These are phyloP conservation scores for Calycina herbarum DNA, from an alignment of 2,329 filamentous ascomycete genomes.

Conservation along the genomic window DNA sequence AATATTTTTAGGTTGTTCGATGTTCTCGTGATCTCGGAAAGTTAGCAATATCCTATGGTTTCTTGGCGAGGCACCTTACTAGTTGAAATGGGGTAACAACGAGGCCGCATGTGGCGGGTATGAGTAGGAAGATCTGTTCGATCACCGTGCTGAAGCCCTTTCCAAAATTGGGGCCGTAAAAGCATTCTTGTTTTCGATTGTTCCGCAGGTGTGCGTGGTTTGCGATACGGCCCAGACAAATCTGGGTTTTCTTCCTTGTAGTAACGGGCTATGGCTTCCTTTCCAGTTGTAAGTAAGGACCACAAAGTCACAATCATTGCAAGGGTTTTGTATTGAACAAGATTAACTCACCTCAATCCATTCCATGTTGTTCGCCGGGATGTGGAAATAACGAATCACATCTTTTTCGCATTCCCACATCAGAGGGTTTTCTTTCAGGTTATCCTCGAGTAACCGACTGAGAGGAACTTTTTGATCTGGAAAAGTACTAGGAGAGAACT, in stretches of 20 bases:
- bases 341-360: conserved; percentile 13
- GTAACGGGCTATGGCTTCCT: conserved; percentile 16
- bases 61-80: conserved; percentile 8
- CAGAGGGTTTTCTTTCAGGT: conserved; percentile 9
- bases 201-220: conserved; percentile 11
- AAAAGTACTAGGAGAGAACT: conserved; percentile 10
- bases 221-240: conserved; percentile 12
- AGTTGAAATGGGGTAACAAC: conserved; percentile 23
- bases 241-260: conserved; percentile 9
- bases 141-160: conserved; percentile 23
- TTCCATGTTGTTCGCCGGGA: conserved; percentile 17
- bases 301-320: too few relatives aligned
- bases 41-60: background rate
- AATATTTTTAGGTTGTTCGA: conserved; percentile 20
- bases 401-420: conserved; percentile 16
- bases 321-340: background rate
- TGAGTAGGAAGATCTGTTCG: conserved; percentile 20
- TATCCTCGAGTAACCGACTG: background rate
- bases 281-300: background rate
- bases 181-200: conserved; percentile 22
- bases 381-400: conserved; percentile 19
- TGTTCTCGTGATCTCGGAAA: conserved; percentile 11
- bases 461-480: conserved; percentile 15
- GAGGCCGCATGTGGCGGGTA: conserved; percentile 26
- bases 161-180: conserved; percentile 25